A percentile compares a stretch with the other conserved stretches of the same genome.
phyloP scores from a whole-genome alignment of 2,329 filamentous ascomycete species.

The Penicillium sp. region DNA sequence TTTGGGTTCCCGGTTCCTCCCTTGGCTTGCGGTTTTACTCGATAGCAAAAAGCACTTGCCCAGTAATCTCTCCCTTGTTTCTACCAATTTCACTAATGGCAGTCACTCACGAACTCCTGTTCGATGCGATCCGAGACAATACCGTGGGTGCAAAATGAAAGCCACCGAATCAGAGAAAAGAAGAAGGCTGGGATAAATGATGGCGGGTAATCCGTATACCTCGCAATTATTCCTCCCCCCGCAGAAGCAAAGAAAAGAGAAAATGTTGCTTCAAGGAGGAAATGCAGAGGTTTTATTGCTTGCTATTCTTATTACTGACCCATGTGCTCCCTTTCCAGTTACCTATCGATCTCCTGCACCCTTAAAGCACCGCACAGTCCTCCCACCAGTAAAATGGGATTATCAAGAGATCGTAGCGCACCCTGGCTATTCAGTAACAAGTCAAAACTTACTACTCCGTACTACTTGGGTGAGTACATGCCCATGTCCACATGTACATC shows the following conservation, averaged over 20 bases:
- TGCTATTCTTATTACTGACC: background rate
- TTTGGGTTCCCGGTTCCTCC: background rate
- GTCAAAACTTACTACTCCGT: too few species aligned
- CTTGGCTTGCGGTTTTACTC: background rate
- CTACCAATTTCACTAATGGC: background rate
- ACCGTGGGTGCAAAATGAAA: background rate
- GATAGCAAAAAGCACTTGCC: background rate
- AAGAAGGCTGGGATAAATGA: slow-evolving; percentile 21
- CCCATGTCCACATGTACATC: background rate
- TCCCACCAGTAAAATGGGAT: background rate
- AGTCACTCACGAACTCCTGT: slow-evolving; percentile 6
- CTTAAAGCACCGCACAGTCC: background rate
- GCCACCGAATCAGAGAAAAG: slow-evolving; percentile 10
- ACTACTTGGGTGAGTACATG: background rate
- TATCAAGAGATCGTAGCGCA: background rate
- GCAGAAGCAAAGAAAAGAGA: background rate
- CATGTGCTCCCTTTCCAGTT: background rate
- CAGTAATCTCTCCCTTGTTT: background rate
- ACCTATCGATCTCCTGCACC: slow-evolving; percentile 1
- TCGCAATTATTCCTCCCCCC: background rate
- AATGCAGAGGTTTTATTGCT: background rate
- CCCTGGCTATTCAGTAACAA: background rate
- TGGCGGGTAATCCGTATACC: slow-evolving; percentile 5
- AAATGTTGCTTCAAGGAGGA: background rate
- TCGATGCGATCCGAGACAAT: slow-evolving; percentile 5